Percentiles rank a stretch among this genome's conserved stretches.
Evolutionary conservation across 2,329 filamentous ascomycete genomes (phyloP).

Genomic region (Aureobasidium subglaciale): DNA sequence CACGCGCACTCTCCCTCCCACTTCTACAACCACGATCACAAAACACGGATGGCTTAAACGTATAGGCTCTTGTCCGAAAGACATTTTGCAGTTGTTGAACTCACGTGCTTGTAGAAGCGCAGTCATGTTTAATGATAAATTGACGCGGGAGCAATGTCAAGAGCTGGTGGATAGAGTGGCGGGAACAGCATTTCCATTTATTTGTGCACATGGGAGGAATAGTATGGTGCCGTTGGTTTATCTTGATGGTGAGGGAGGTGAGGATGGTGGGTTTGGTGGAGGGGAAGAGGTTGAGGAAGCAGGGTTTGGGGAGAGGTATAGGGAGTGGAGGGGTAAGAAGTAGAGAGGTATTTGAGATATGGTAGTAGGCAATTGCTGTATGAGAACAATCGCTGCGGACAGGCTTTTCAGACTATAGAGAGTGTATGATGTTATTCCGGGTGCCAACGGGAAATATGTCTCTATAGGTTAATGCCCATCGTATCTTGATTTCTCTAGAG

Average conservation of each 20-base stretch:
- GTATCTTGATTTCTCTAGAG: no score
- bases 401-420: no score
- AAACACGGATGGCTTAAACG: conserved; percentile 48
- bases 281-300: no score
- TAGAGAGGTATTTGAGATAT: no score
- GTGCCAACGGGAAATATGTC: no score
- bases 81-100: conserved; percentile 69
- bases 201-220: conserved; percentile 69
- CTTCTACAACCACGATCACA: neutral
- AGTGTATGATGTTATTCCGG: no score
- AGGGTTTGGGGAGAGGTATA: conserved; percentile 8
- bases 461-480: no score
- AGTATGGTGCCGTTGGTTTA: conserved; percentile 43
- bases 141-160: conserved; percentile 53
- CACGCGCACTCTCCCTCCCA: neutral
- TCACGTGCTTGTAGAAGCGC: conserved; percentile 71
- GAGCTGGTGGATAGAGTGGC: conserved; percentile 52
- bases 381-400: no score
- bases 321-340: conserved; percentile 4
- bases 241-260: conserved; percentile 12
- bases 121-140: conserved; percentile 76
- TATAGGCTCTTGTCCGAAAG: conserved; percentile 64
- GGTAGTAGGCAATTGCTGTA: no score
- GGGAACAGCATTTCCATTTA: conserved; percentile 65
- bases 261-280: neutral